Evolutionary conservation across 2,329 filamentous ascomycete species (phyloP).

Genomic region (Arthrobotrys sinensis): DNA sequence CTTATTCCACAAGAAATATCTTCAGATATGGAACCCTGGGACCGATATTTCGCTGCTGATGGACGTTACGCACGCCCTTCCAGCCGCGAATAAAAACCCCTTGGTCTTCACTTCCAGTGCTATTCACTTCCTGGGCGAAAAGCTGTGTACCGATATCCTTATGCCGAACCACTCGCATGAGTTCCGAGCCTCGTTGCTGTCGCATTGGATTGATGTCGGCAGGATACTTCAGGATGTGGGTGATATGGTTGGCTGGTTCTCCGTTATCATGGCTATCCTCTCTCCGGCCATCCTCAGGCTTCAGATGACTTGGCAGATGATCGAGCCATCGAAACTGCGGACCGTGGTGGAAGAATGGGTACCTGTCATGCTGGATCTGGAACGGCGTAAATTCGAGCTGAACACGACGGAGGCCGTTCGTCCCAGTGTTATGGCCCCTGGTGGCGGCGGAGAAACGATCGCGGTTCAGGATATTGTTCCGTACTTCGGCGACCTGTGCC

Average conservation of each 20-base stretch:
- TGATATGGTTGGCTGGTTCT: constrained; percentile 65
- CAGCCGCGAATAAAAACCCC: constrained; percentile 63
- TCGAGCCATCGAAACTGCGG: constrained; percentile 62
- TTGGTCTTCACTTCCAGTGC: constrained; percentile 64
- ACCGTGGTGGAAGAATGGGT: constrained; percentile 63
- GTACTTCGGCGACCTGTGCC: constrained; percentile 65
- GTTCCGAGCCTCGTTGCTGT: constrained; percentile 63
- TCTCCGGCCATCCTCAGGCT: constrained; percentile 65
- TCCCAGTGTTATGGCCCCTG: constrained; percentile 64
- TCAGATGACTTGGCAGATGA: constrained; percentile 64
- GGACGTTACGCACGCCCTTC: constrained; percentile 63
- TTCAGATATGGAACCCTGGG: constrained; percentile 64
- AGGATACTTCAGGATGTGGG: constrained; percentile 63
- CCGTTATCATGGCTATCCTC: constrained; percentile 65
- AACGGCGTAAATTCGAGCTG: constrained; percentile 64
- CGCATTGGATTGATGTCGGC: constrained; percentile 64
- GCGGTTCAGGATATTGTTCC: constrained; percentile 64
- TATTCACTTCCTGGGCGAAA: constrained; percentile 65
- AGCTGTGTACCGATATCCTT: constrained; percentile 64
- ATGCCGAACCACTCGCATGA: constrained; percentile 63
- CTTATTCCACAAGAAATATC: constrained; percentile 64
- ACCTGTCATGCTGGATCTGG: constrained; percentile 64
- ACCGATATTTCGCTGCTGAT: constrained; percentile 65
- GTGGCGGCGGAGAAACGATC: constrained; percentile 62
- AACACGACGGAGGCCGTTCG: constrained; percentile 61